phyloP scores from a whole-genome alignment of 1,139 yeast species.

The Zhuliangozyma blackwelliae region DNA sequence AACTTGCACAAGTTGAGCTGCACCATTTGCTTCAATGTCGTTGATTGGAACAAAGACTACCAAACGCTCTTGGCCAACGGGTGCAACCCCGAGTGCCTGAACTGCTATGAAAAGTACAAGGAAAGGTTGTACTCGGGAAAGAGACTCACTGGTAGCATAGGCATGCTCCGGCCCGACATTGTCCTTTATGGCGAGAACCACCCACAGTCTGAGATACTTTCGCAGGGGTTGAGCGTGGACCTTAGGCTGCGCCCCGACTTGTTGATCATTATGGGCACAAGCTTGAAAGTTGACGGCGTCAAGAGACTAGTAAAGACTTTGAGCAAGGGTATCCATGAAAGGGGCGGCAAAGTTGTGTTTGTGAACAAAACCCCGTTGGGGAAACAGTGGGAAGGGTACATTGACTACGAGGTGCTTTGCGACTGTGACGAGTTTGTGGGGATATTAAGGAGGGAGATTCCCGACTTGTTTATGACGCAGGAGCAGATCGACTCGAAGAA shows the following conservation, averaged over 20 bases:
- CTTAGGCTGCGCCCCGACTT: slow-evolving; percentile 56
- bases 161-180: slow-evolving; percentile 67
- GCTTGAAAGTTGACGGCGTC: slow-evolving; percentile 71
- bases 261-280: slow-evolving; percentile 70
- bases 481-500: slow-evolving; percentile 46
- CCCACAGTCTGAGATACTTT: slow-evolving; percentile 64
- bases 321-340: slow-evolving; percentile 55
- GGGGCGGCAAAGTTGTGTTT: slow-evolving; percentile 58
- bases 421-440: slow-evolving; percentile 83
- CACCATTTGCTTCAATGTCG: slow-evolving; percentile 57
- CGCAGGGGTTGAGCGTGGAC: slow-evolving; percentile 56
- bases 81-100: slow-evolving; percentile 59
- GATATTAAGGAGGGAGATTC: slow-evolving; percentile 46
- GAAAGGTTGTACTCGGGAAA: slow-evolving; percentile 59
- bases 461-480: slow-evolving; percentile 56
- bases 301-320: slow-evolving; percentile 58
- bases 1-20: slow-evolving; percentile 74
- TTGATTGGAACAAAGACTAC: slow-evolving; percentile 58
- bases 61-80: slow-evolving; percentile 47
- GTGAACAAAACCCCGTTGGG: slow-evolving; percentile 53
- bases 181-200: slow-evolving; percentile 79
- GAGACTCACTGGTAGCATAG: slow-evolving; percentile 53
- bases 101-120: slow-evolving; percentile 50
- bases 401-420: slow-evolving; percentile 69
- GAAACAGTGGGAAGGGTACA: slow-evolving; percentile 51